Evolutionary conservation across 2,329 filamentous ascomycete species (phyloP).

Genomic region (Colletotrichum gloeosporioides): DNA sequence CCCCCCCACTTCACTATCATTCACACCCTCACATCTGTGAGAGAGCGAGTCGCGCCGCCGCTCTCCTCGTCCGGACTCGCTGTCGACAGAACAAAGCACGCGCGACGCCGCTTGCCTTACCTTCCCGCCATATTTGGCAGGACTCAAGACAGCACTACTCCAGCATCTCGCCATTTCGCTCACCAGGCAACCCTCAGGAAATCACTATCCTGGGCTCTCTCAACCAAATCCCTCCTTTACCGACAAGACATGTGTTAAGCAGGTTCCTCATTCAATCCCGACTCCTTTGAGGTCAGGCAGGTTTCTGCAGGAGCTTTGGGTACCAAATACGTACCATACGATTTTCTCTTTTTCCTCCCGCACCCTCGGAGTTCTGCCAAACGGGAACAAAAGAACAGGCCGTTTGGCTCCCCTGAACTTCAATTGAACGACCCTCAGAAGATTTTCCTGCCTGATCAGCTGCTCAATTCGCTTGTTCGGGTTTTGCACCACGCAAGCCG

Average conservation of each 20-base stretch:
- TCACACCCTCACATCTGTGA: background rate
- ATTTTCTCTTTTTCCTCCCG: background rate
- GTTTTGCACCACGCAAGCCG: background rate
- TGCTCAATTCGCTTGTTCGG: background rate
- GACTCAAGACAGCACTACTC: background rate
- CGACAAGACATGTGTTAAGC: constrained; percentile 21
- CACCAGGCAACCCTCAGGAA: constrained; percentile 29
- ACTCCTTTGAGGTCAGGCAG: constrained; percentile 82
- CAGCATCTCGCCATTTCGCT: background rate
- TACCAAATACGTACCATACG: constrained; percentile 10
- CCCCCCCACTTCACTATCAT: background rate
- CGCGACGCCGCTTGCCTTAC: background rate
- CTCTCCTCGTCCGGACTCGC: background rate
- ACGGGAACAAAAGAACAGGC: background rate
- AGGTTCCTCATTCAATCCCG: constrained; percentile 29
- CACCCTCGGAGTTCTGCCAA: background rate
- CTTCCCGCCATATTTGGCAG: background rate
- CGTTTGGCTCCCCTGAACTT: background rate
- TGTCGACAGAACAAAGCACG: background rate
- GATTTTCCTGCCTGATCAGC: background rate
- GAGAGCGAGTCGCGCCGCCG: background rate
- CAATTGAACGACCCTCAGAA: background rate
- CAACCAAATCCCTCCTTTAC: background rate
- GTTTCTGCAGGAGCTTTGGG: constrained; percentile 73
- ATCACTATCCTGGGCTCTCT: constrained; percentile 30